Conservation (phyloP, 371 early-diverging fungal species). For the Apophysomyces sp. region DNA sequence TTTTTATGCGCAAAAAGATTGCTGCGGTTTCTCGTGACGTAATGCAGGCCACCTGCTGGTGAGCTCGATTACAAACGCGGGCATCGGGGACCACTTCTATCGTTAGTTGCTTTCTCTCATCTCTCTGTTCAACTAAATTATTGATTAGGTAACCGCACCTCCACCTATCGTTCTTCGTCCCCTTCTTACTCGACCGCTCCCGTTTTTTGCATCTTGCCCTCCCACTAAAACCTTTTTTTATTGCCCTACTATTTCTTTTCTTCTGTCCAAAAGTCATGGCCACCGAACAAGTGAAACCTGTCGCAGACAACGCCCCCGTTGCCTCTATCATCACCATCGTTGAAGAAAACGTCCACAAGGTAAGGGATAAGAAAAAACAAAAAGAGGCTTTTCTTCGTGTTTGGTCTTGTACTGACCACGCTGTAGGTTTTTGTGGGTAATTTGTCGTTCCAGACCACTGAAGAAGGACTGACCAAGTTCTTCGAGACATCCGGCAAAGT, state of each 20-base stretch:
- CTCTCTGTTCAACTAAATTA: constrained; percentile 4
- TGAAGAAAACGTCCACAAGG: constrained; percentile 10
- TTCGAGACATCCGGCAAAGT: constrained; percentile 75
- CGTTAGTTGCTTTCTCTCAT: neutral
- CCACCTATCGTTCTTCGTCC: neutral
- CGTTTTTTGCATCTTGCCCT: neutral
- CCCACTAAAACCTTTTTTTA: neutral
- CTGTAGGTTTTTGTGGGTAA: constrained; percentile 90
- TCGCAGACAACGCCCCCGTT: neutral
- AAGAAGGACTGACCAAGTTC: constrained; percentile 71
- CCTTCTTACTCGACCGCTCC: neutral
- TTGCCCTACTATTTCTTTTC: constrained; percentile 3
- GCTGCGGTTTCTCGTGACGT: neutral
- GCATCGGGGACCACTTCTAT: neutral
- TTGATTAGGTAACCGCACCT: neutral
- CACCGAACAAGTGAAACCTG: constrained; percentile 2
- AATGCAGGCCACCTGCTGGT: neutral
- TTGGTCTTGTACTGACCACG: too few species aligned
- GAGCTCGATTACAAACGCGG: neutral
- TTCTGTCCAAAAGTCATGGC: constrained; percentile 8
- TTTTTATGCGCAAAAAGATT: too few species aligned
- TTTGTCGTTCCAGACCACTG: constrained; percentile 79
- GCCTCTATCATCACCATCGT: neutral
- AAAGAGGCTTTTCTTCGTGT: neutral
- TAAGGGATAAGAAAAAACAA: neutral